Conservation (phyloP, 805 yeast genomes). For the Suhomyces sp. region DNA sequence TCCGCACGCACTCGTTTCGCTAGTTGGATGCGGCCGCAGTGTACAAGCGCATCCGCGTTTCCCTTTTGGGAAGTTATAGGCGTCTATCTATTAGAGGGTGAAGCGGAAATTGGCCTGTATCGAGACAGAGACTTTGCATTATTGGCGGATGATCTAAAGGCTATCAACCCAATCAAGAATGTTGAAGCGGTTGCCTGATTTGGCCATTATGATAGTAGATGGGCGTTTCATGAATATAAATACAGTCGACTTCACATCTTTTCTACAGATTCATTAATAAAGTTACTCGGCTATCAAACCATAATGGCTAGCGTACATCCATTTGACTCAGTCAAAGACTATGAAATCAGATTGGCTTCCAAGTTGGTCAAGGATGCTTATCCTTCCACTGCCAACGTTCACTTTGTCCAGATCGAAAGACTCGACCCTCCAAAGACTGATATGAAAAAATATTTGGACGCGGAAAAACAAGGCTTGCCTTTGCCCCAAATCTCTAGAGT, state of each 20-base stretch:
- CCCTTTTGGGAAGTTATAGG: background rate
- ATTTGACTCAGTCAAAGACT: slow-evolving; percentile 57
- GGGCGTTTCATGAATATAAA: background rate
- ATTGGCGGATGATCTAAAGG: background rate
- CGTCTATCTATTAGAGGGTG: background rate
- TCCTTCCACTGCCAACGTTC: slow-evolving; percentile 51
- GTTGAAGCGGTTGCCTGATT: background rate
- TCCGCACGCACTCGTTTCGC: background rate
- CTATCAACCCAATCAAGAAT: background rate
- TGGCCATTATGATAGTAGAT: background rate
- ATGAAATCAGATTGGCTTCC: slow-evolving; percentile 55
- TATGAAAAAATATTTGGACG: slow-evolving; percentile 64
- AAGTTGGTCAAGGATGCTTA: slow-evolving; percentile 59
- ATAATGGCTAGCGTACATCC: slow-evolving; percentile 39
- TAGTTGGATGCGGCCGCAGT: background rate
- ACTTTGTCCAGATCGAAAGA: slow-evolving; percentile 65
- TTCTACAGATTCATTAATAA: background rate
- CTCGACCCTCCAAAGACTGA: slow-evolving; percentile 77
- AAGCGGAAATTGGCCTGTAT: background rate
- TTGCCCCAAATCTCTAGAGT: slow-evolving; percentile 66
- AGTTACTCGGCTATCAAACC: background rate
- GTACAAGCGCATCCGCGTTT: background rate
- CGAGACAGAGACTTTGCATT: background rate
- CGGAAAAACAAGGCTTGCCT: slow-evolving; percentile 50
- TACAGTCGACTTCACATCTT: background rate